Percentiles rank a stretch among this genome's conserved stretches.
These are phyloP conservation scores for Aspergillus wentii DNA, from an alignment of 495 filamentous ascomycete species.

Conservation along the genomic window DNA sequence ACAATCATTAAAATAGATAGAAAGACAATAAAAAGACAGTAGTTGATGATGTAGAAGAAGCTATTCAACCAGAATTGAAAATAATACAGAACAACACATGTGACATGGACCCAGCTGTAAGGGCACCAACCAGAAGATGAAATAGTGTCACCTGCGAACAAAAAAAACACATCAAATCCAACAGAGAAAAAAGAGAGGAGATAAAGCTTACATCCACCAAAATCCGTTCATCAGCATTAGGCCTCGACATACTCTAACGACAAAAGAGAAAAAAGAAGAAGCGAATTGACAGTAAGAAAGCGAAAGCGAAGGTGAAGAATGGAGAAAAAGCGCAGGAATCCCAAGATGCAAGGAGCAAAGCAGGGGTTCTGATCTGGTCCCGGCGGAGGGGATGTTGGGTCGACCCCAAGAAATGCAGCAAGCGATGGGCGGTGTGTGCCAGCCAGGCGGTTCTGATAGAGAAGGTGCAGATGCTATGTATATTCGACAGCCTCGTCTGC, in stretches of 20 bases:
- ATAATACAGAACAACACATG: too few relatives aligned
- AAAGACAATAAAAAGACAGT: too few relatives aligned
- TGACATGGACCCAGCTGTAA: too few relatives aligned
- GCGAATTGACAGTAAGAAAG: not conserved
- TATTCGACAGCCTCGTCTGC: too few relatives aligned
- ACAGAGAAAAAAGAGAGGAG: not conserved
- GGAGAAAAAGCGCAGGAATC: too few relatives aligned
- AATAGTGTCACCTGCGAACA: too few relatives aligned
- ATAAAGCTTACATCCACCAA: slow-evolving; percentile 33
- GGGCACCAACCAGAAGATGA: too few relatives aligned
- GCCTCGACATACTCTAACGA: slow-evolving; percentile 23
- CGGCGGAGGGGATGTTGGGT: slow-evolving; percentile 6
- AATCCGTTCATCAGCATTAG: slow-evolving; percentile 31
- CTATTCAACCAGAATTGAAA: too few relatives aligned
- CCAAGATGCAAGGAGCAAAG: slow-evolving; percentile 3
- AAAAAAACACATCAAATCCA: not conserved
- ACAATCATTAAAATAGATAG: not conserved
- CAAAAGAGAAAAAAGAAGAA: slow-evolving; percentile 4
- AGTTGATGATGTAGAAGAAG: too few relatives aligned
- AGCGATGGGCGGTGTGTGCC: slow-evolving; percentile 7
- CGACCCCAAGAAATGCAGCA: too few relatives aligned
- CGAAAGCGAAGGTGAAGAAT: not conserved
- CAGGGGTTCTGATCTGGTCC: slow-evolving; percentile 10
- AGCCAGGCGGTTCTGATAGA: too few relatives aligned
- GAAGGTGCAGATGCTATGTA: too few relatives aligned